Percentiles rank a stretch among this genome's conserved stretches.
Evolutionary conservation across 2,329 filamentous ascomycete species (phyloP).

Genomic region (Ascochyta viciae-villosae): DNA sequence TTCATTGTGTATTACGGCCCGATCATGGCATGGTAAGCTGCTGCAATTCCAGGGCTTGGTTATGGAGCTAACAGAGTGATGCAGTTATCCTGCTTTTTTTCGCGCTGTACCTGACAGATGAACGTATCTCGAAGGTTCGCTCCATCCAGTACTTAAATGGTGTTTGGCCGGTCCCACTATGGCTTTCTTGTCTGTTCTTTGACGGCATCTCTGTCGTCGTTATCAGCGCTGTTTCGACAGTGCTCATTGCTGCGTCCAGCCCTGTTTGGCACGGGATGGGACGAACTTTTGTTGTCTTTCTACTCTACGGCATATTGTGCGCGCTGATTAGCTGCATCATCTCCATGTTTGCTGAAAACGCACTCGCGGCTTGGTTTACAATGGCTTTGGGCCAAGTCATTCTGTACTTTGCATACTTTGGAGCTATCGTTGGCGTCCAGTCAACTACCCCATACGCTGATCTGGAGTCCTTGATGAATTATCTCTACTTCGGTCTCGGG

Average conservation of each 20-base stretch:
- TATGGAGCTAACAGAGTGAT: constrained; percentile 63
- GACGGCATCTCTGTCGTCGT: constrained; percentile 76
- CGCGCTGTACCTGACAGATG: constrained; percentile 81
- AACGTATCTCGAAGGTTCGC: constrained; percentile 77
- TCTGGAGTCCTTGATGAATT: constrained; percentile 27
- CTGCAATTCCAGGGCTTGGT: not conserved
- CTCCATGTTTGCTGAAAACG: constrained; percentile 75
- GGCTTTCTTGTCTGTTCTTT: constrained; percentile 80
- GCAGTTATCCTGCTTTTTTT: constrained; percentile 87
- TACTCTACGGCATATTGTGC: constrained; percentile 79
- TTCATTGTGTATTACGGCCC: constrained; percentile 71
- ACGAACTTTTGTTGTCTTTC: constrained; percentile 79
- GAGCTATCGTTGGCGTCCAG: constrained; percentile 32
- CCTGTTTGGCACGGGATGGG: constrained; percentile 74
- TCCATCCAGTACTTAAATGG: constrained; percentile 90
- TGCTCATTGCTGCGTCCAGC: constrained; percentile 64
- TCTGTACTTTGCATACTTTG: constrained; percentile 55
- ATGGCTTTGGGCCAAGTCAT: constrained; percentile 74
- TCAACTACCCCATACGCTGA: constrained; percentile 23
- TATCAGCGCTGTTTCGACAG: constrained; percentile 70
- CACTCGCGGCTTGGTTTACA: constrained; percentile 73
- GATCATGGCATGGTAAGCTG: constrained; percentile 64
- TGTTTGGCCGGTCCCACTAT: constrained; percentile 78
- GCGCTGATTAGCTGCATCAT: constrained; percentile 79
- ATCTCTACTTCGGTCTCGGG: constrained; percentile 33